These are phyloP conservation scores for Pythium dissimile DNA, from an alignment of 352 stramenopile genomes.

Conservation along the genomic window DNA sequence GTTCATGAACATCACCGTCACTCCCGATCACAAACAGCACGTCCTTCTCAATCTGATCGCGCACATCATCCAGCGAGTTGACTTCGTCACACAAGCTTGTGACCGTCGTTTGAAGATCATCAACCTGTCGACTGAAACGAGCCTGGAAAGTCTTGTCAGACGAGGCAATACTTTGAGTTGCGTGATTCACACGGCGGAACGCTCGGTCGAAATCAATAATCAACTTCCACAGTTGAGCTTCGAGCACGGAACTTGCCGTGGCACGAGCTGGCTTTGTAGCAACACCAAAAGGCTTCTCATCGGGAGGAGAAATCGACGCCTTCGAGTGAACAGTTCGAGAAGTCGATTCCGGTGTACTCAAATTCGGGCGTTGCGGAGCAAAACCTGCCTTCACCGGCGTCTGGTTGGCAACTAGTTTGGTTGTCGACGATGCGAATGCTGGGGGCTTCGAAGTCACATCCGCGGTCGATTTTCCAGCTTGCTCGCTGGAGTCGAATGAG, in stretches of 20 bases:
- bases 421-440: too few relatives aligned
- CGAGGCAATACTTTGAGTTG: slow-evolving; percentile 33
- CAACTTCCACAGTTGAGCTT: slow-evolving; percentile 67
- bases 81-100: slow-evolving; percentile 44
- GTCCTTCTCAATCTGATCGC: slow-evolving; percentile 64
- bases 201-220: slow-evolving; percentile 69
- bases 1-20: slow-evolving; percentile 71
- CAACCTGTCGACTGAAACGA: slow-evolving; percentile 18
- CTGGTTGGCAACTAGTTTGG: too few relatives aligned
- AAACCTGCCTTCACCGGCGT: neutral
- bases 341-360: neutral
- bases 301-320: neutral
- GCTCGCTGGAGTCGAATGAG: neutral
- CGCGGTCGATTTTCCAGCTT: neutral
- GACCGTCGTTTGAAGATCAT: slow-evolving; percentile 35
- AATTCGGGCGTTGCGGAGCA: slow-evolving; percentile 1
- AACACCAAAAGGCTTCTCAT: slow-evolving; percentile 4
- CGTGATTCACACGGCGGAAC: slow-evolving; percentile 45
- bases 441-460: neutral
- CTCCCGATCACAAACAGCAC: slow-evolving; percentile 76
- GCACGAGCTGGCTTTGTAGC: slow-evolving; percentile 2
- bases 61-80: slow-evolving; percentile 49
- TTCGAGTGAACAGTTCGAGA: neutral
- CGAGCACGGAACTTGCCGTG: slow-evolving; percentile 39
- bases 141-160: slow-evolving; percentile 31